A percentile compares a stretch with the other conserved stretches of the same genome.
phyloP scores from a whole-genome alignment of 2,329 filamentous ascomycete genomes.

The Hymenotorrendiella dingleyae region DNA sequence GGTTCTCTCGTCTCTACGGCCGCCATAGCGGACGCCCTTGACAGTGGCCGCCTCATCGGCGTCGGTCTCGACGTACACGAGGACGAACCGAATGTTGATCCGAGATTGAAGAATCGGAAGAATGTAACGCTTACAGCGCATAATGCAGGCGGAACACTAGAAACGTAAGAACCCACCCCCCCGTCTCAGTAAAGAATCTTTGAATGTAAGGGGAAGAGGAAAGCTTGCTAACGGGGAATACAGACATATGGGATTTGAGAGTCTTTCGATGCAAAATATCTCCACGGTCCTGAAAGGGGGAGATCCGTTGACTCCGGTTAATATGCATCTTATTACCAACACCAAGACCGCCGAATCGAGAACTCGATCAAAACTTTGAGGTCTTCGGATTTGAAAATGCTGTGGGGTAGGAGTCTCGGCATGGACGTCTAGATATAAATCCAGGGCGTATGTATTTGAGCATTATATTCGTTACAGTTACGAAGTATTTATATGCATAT shows the following conservation, averaged over 20 bases:
- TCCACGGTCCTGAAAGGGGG: conserved; percentile 45
- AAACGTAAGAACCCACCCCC: conserved; percentile 39
- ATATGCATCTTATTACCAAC: conserved; percentile 23
- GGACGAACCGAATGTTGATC: conserved; percentile 44
- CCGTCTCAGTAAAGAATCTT: no score
- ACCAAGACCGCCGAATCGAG: no score
- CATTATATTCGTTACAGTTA: no score
- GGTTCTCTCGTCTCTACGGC: conserved; percentile 61
- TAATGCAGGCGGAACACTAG: conserved; percentile 61
- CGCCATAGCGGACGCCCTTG: conserved; percentile 53
- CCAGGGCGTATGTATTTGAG: no score
- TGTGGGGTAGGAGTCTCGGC: no score
- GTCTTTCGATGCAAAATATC: conserved; percentile 61
- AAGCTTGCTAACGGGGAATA: neutral
- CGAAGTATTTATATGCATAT: no score
- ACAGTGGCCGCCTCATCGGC: conserved; percentile 42
- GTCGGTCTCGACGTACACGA: conserved; percentile 61
- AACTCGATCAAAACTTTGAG: no score
- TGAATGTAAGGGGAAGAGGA: neutral
- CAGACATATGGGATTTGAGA: conserved; percentile 54
- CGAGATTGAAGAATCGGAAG: conserved; percentile 22
- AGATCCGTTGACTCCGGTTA: conserved; percentile 28
- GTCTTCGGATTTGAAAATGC: no score
- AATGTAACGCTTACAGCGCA: conserved; percentile 55
- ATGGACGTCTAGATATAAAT: no score